Base-by-base conservation (phyloP, 768 basidiomycete species). In the Mycena latifolia region DNA sequence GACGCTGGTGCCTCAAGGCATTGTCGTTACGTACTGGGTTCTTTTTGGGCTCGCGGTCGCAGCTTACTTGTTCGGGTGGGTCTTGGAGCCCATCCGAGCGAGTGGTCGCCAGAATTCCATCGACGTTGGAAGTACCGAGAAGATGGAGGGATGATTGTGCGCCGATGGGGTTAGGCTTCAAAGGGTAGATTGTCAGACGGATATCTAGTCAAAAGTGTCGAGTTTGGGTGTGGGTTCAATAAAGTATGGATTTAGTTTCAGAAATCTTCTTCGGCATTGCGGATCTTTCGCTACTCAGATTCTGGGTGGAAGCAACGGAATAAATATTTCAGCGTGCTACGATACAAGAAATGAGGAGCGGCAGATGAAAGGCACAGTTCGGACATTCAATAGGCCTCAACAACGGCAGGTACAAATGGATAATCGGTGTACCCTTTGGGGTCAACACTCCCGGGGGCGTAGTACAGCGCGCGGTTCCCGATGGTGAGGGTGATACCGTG, bases 381-480 rank as follows among this genome's bases (percentile, higher is more conserved):
- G n/a, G n/a, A n/a, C n/a, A n/a, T n/a, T n/a, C n/a, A n/a, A n/a
- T n/a, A n/a, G n/a, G n/a, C n/a, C n/a, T n/a, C n/a, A n/a, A n/a
- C n/a, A n/a, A n/a, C n/a, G n/a, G n/a, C n/a, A n/a, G n/a, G n/a
- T n/a, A n/a, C n/a, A n/a, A n/a, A n/a, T n/a, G n/a, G n/a, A n/a
- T n/a, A 33, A 11, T 39, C 37, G 15, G 37, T 12, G 15, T 9
- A 33, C 31, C 31, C 17, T 39, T 12, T 39, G 37, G 37, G 37
- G 10, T 43, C 41, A 31, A 29, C 28, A 17, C 28, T 25, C 15
- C 33, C 53, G 76, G 63, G 66, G 14, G 58, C 54, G 55, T 78
- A 79, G 48, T 75, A 80, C 22, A 69, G 72, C 37, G 67, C 71
- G 20, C 77, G 67, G 43, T 77, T 72, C 7, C 70, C 72, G 37